Percentiles rank a stretch among this genome's conserved stretches.
Evolutionary conservation across 176 grass and related monocot species (phyloP).

Genomic region (Ensete glaucum): DNA sequence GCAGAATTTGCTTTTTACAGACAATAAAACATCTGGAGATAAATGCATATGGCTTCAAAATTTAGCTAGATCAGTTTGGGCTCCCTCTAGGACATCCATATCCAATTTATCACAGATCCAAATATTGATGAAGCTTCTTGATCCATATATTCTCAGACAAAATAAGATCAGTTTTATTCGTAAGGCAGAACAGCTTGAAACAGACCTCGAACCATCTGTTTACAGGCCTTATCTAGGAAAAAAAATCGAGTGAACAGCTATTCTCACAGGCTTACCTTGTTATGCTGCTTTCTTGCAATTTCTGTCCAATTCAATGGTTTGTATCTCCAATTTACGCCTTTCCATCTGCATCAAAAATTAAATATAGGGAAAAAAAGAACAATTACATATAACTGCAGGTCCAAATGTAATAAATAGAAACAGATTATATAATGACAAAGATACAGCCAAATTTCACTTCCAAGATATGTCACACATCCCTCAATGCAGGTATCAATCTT

Average conservation of each 20-base stretch:
- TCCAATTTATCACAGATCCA: too few relatives aligned
- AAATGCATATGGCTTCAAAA: too few relatives aligned
- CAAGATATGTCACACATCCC: not conserved
- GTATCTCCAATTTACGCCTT: constrained; percentile 34
- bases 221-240: constrained; percentile 15
- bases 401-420: not conserved
- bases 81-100: too few relatives aligned
- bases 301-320: constrained; percentile 39
- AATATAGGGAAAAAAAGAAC: not conserved
- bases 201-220: not conserved
- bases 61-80: too few relatives aligned
- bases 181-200: too few relatives aligned
- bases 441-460: too few relatives aligned
- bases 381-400: not conserved
- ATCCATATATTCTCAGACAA: too few relatives aligned
- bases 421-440: too few relatives aligned
- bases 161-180: too few relatives aligned
- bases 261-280: constrained; percentile 40
- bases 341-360: constrained; percentile 44
- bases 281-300: constrained; percentile 49
- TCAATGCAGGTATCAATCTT: not conserved
- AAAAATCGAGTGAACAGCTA: not conserved
- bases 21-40: too few relatives aligned
- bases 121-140: too few relatives aligned
- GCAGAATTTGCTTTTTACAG: too few relatives aligned